Evolutionary conservation across 164 flowering plant species (phyloP).

Genomic region (Chimonanthus salicifolius): DNA sequence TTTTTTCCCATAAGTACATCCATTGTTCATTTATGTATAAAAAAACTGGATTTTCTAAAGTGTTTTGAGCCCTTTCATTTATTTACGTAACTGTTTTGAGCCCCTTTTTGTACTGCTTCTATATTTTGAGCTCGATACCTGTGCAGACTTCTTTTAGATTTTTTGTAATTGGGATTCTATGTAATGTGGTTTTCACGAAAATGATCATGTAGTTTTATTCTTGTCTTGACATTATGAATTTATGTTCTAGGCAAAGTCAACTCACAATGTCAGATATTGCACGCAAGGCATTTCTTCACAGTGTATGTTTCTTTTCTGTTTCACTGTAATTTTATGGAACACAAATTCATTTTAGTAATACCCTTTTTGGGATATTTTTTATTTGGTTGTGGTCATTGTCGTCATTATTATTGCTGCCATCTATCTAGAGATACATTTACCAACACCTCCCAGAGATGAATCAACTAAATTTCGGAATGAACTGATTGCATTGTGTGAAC

Average conservation of each 20-base stretch:
- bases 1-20: neutral
- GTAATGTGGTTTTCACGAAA: neutral
- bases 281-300: conserved; percentile 92
- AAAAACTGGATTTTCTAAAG: neutral
- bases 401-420: no score
- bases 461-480: no score
- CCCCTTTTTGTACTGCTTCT: neutral
- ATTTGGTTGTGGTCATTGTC: no score
- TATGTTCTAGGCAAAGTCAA: conserved; percentile 52
- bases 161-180: neutral
- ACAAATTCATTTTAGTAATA: no score
- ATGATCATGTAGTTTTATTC: neutral
- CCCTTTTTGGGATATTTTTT: no score
- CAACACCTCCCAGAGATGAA: no score
- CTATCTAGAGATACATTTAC: no score
- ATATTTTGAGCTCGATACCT: no score
- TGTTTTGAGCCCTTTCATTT: neutral
- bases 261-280: conserved; percentile 47
- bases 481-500: no score
- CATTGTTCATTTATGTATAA: neutral
- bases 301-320: conserved; percentile 51
- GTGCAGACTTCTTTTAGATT: neutral
- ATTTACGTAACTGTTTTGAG: neutral
- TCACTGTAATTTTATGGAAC: no score
- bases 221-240: neutral